Percentiles rank a stretch among this genome's conserved stretches.
These are phyloP conservation scores for Yarrowia divulgata DNA, from an alignment of 805 yeast species.

Conservation along the genomic window DNA sequence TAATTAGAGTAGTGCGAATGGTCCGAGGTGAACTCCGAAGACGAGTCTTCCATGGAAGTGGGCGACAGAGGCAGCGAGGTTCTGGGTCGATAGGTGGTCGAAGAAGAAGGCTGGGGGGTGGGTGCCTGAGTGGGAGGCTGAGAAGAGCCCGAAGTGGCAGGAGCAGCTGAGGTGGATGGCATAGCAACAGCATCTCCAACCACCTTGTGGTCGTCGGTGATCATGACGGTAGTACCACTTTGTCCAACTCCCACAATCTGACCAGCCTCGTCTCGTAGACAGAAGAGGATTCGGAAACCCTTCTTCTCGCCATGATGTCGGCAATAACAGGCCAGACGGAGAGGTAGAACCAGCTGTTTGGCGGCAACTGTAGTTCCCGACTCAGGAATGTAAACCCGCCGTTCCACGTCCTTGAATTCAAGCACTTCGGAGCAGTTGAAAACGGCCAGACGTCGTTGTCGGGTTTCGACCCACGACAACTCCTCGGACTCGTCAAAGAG, in stretches of 20 bases:
- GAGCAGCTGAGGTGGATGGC: not conserved
- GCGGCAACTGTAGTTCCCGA: conserved; percentile 43
- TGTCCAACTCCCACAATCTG: conserved; percentile 73
- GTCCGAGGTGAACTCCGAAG: conserved; percentile 34
- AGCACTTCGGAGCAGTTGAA: conserved; percentile 82
- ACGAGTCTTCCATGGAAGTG: conserved; percentile 38
- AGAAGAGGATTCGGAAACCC: conserved; percentile 67
- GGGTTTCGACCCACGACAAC: conserved; percentile 77
- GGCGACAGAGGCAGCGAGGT: conserved; percentile 36
- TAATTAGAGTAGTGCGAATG: conserved; percentile 37
- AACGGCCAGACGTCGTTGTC: conserved; percentile 81
- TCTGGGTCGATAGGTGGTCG: conserved; percentile 9
- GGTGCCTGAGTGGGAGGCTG: conserved; percentile 12
- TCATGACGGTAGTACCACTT: conserved; percentile 74
- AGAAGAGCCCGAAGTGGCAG: conserved; percentile 1
- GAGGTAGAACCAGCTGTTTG: conserved; percentile 58
- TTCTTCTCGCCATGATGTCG: conserved; percentile 87
- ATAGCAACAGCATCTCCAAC: conserved; percentile 4
- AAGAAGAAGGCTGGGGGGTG: conserved; percentile 5
- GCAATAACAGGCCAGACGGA: conserved; percentile 94
- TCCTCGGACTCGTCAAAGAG: conserved; percentile 73
- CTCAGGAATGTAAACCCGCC: conserved; percentile 46
- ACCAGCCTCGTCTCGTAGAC: conserved; percentile 66
- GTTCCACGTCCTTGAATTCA: conserved; percentile 55
- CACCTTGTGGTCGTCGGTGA: conserved; percentile 90